Evolutionary conservation across 1,284 basidiomycete species (phyloP).

Genomic region (Boletus nobilissimus): DNA sequence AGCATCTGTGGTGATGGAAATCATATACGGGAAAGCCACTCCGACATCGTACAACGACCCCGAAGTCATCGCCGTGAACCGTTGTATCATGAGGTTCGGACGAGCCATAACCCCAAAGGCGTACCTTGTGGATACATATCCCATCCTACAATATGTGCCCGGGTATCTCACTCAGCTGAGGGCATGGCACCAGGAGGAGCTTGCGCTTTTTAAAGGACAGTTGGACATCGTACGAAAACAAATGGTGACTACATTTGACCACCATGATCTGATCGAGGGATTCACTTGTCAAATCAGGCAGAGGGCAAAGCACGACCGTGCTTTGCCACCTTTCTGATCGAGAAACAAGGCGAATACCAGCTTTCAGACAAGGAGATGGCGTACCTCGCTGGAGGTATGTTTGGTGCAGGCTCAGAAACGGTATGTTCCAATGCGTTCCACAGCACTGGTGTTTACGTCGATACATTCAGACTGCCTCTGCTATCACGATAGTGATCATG

Average conservation of each 20-base stretch:
- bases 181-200: conserved; percentile 17
- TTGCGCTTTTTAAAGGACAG: conserved; percentile 16
- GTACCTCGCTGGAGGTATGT: conserved; percentile 18
- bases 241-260: neutral
- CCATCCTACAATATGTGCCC: conserved; percentile 14
- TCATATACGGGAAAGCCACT: conserved; percentile 24
- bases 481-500: conserved; percentile 19
- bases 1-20: conserved; percentile 17
- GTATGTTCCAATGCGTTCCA: neutral
- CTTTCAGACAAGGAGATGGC: conserved; percentile 8
- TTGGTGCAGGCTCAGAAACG: conserved; percentile 21
- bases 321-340: conserved; percentile 13
- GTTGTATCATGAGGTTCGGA: conserved; percentile 3
- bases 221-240: conserved; percentile 1
- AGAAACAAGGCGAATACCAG: conserved; percentile 8
- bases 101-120: conserved; percentile 5
- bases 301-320: conserved; percentile 12
- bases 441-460: neutral
- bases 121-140: conserved; percentile 22
- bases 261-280: neutral
- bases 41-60: conserved; percentile 23
- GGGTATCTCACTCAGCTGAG: conserved; percentile 16
- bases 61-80: conserved; percentile 11
- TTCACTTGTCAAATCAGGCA: neutral
- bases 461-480: conserved; percentile 14